Conservation (phyloP, 805 yeast species). For the Saturnispora bothae region DNA sequence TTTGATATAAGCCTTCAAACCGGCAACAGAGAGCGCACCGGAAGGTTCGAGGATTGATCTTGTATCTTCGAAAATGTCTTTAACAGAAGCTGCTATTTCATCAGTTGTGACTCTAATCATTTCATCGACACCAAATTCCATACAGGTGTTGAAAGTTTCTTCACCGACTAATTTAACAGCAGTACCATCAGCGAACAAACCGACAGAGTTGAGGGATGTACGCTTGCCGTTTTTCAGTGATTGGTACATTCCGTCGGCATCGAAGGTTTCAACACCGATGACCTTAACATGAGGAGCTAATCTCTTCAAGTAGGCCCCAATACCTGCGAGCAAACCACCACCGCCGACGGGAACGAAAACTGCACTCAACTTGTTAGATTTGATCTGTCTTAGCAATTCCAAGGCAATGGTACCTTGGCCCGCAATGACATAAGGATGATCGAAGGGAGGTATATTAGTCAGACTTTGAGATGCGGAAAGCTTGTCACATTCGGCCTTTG, state of each 20-base stretch:
- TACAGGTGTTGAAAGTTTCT: conserved; percentile 78
- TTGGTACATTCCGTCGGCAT: conserved; percentile 85
- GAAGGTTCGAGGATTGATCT: conserved; percentile 92
- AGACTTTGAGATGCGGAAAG: conserved; percentile 59
- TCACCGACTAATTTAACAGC: conserved; percentile 86
- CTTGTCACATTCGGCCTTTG: conserved; percentile 80
- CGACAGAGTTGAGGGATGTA: conserved; percentile 58
- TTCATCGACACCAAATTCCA: conserved; percentile 68
- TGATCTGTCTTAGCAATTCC: conserved; percentile 83
- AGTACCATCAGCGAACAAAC: conserved; percentile 98
- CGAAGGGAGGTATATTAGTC: conserved; percentile 95
- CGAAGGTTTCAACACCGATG: conserved; percentile 92
- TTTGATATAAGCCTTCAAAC: conserved; percentile 71
- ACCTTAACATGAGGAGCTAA: conserved; percentile 96
- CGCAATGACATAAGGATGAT: conserved; percentile 95
- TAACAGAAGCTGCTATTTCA: conserved; percentile 91
- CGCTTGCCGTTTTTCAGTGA: conserved; percentile 50
- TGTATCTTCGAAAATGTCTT: conserved; percentile 93
- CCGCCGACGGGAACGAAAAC: conserved; percentile 94
- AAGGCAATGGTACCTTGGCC: conserved; percentile 98
- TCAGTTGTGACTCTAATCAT: conserved; percentile 52
- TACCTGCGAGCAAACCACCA: conserved; percentile 90
- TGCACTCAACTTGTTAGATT: conserved; percentile 67
- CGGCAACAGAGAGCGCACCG: conserved; percentile 95
- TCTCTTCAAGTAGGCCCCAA: conserved; percentile 82